Evolutionary conservation across 2,329 filamentous ascomycete genomes (phyloP).

Genomic region (Tolypocladium tropicale): DNA sequence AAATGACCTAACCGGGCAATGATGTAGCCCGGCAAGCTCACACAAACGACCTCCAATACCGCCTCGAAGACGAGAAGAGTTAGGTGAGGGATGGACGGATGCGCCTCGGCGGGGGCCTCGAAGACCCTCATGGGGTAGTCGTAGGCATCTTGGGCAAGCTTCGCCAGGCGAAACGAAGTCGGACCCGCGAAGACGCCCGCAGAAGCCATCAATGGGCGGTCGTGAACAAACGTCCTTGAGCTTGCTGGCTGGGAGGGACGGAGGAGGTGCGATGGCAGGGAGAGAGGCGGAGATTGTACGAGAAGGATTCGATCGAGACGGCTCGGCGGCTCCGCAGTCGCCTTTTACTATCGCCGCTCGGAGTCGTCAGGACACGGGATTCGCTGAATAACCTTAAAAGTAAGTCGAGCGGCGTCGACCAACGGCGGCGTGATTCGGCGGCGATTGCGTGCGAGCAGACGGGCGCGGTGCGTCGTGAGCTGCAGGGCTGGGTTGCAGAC

Average conservation of each 20-base stretch:
- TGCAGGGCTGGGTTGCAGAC: background rate
- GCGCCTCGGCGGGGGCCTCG: slow-evolving; percentile 35
- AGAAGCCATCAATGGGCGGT: slow-evolving; percentile 20
- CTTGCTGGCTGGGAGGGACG: background rate
- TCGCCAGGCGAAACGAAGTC: slow-evolving; percentile 33
- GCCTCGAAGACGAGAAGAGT: slow-evolving; percentile 85
- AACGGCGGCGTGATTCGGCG: background rate
- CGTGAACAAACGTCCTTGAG: background rate
- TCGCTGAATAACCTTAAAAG: slow-evolving; percentile 7
- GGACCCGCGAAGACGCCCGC: slow-evolving; percentile 28
- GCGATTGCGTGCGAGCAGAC: slow-evolving; percentile 1
- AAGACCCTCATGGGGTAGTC: slow-evolving; percentile 31
- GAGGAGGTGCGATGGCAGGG: background rate
- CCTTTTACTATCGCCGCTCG: background rate
- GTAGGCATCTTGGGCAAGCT: slow-evolving; percentile 26
- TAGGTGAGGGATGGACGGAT: slow-evolving; percentile 59
- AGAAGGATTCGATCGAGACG: background rate
- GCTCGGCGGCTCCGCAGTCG: background rate
- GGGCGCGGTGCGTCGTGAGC: slow-evolving; percentile 4
- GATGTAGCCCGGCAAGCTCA: slow-evolving; percentile 88
- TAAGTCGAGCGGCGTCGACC: background rate
- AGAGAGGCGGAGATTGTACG: background rate
- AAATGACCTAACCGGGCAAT: slow-evolving; percentile 86
- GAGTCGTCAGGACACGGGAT: background rate
- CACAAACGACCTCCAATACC: slow-evolving; percentile 88